Evolutionary conservation across 352 stramenopile genomes (phyloP).

Genomic region (Phytophthora fragariaefolia): DNA sequence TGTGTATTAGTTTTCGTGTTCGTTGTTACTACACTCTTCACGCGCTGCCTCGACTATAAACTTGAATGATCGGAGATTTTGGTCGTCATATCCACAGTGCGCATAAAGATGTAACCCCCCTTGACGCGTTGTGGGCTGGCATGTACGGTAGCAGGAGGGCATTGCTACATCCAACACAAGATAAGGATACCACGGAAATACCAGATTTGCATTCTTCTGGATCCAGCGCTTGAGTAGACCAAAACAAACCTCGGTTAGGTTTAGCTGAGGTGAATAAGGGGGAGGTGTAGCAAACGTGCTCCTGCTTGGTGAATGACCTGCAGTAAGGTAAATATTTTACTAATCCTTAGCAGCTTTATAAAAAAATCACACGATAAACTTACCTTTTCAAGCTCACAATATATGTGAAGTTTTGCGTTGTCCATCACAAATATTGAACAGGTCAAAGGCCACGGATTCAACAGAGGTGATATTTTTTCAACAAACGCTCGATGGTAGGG

Average conservation of each 20-base stretch:
- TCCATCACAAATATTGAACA: constrained; percentile 12
- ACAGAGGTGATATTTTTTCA: constrained; percentile 6
- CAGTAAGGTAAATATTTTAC: background rate
- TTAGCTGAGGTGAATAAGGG: constrained; percentile 5
- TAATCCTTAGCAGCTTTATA: too few relatives aligned
- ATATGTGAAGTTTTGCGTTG: constrained; percentile 12
- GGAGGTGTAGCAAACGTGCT: background rate
- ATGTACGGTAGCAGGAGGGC: background rate
- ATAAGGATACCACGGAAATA: constrained; percentile 11
- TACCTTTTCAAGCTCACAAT: background rate
- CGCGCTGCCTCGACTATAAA: constrained; percentile 1
- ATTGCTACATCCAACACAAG: constrained; percentile 15
- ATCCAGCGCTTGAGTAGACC: constrained; percentile 19
- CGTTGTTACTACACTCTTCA: background rate
- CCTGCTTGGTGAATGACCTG: constrained; percentile 11
- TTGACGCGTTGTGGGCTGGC: background rate
- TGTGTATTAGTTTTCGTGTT: background rate
- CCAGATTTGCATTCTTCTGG: constrained; percentile 19
- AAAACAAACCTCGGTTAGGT: constrained; percentile 7
- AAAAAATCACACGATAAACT: background rate
- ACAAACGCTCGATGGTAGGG: constrained; percentile 12
- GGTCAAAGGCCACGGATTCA: constrained; percentile 14
- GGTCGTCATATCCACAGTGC: constrained; percentile 17
- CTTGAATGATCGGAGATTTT: constrained; percentile 2
- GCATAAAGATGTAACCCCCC: constrained; percentile 1